These are phyloP conservation scores for Cerrena zonata DNA, from an alignment of 1,284 basidiomycete species.

Conservation along the genomic window DNA sequence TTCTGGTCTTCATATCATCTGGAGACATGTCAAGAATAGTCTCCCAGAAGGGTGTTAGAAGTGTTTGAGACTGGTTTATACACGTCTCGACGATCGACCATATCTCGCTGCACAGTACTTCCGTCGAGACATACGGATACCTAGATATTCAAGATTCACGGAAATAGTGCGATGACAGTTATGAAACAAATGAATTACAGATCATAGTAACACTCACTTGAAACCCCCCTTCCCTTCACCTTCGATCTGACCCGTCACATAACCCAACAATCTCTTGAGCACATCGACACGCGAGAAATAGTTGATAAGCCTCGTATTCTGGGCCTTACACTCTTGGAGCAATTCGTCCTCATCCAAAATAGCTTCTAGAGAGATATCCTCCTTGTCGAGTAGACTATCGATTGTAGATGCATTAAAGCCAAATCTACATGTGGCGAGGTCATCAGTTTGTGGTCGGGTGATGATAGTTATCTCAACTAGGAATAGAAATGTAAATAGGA, in stretches of 20 bases:
- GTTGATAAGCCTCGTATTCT: slow-evolving; percentile 83
- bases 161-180: background rate
- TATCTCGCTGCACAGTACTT: slow-evolving; percentile 92
- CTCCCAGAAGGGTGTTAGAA: slow-evolving; percentile 90
- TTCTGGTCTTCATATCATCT: slow-evolving; percentile 73
- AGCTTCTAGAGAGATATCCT: slow-evolving; percentile 80
- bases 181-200: slow-evolving; percentile 4
- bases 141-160: slow-evolving; percentile 35
- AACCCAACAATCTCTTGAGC: slow-evolving; percentile 72
- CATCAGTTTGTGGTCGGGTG: slow-evolving; percentile 4
- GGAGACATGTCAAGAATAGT: slow-evolving; percentile 74
- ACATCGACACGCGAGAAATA: slow-evolving; percentile 80
- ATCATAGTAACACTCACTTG: slow-evolving; percentile 51
- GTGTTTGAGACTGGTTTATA: slow-evolving; percentile 63
- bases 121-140: slow-evolving; percentile 91
- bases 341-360: slow-evolving; percentile 93
- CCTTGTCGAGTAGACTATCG: slow-evolving; percentile 79
- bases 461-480: background rate
- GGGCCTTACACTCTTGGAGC: slow-evolving; percentile 90
- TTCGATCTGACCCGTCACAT: slow-evolving; percentile 82
- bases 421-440: slow-evolving; percentile 64
- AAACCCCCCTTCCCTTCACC: slow-evolving; percentile 67
- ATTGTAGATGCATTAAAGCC: slow-evolving; percentile 80
- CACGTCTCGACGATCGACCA: slow-evolving; percentile 92
- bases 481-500: background rate